These are phyloP conservation scores for Cydonia oblonga DNA, from an alignment of 331 rosid genomes.

Conservation along the genomic window DNA sequence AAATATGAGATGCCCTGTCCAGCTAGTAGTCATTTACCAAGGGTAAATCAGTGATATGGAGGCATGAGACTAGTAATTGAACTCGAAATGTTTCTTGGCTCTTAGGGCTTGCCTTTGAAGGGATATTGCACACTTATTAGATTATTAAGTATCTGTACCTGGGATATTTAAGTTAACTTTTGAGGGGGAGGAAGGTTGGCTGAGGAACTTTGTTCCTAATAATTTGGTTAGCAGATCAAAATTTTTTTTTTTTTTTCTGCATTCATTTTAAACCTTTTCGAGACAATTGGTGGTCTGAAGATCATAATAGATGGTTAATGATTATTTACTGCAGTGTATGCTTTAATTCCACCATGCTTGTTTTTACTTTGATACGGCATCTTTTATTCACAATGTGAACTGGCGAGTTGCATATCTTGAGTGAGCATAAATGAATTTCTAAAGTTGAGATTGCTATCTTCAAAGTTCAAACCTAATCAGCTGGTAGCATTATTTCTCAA, in stretches of 20 bases:
- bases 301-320: not conserved
- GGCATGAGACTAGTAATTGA: not conserved
- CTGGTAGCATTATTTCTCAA: not conserved
- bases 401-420: not conserved
- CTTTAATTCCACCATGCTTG: not conserved
- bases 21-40: not conserved
- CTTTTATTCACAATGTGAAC: not conserved
- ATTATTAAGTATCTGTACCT: not conserved
- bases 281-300: not conserved
- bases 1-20: not conserved
- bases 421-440: not conserved
- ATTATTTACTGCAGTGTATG: not conserved
- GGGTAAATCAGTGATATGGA: not conserved
- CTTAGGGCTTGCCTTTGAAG: not conserved
- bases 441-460: not conserved
- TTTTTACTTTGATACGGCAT: not conserved
- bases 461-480: slow-evolving; percentile 4
- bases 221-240: not conserved
- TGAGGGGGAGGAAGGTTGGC: not conserved
- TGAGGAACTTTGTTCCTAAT: not conserved
- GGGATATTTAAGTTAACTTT: not conserved
- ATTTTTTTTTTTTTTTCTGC: not conserved
- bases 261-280: not conserved
- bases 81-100: not conserved
- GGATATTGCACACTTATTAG: not conserved